Conservation (phyloP, 768 basidiomycete species). For the Trametes coccinea region DNA sequence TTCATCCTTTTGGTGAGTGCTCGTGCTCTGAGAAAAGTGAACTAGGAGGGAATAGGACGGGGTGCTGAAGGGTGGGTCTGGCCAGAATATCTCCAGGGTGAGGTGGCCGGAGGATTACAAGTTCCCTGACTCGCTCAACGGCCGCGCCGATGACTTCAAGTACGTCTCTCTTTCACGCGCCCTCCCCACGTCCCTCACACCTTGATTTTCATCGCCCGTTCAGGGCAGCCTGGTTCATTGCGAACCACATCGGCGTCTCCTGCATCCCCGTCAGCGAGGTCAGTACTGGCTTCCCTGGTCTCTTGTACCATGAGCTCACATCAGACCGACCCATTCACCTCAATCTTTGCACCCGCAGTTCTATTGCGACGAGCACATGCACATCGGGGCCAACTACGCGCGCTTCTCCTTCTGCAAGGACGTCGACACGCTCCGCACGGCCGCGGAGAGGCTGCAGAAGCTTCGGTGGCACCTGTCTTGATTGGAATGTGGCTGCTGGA, state of each 20-base stretch:
- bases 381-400: conserved; percentile 84
- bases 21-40: no score
- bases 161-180: conserved; percentile 33
- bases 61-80: neutral
- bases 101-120: conserved; percentile 78
- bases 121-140: conserved; percentile 71
- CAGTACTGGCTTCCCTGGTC: conserved; percentile 8
- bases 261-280: conserved; percentile 95
- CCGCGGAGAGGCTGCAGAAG: conserved; percentile 72
- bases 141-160: conserved; percentile 86
- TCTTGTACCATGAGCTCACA: neutral
- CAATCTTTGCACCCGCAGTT: conserved; percentile 50
- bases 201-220: neutral
- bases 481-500: no score
- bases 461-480: no score
- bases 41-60: neutral
- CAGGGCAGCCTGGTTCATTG: conserved; percentile 93
- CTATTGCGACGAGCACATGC: conserved; percentile 83
- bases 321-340: no score
- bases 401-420: conserved; percentile 98
- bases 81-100: conserved; percentile 71
- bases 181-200: no score
- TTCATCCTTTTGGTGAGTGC: conserved; percentile 76
- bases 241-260: conserved; percentile 85
- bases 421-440: conserved; percentile 71